Evolutionary conservation across 1,284 basidiomycete species (phyloP).

Genomic region (Serendipita sp.): DNA sequence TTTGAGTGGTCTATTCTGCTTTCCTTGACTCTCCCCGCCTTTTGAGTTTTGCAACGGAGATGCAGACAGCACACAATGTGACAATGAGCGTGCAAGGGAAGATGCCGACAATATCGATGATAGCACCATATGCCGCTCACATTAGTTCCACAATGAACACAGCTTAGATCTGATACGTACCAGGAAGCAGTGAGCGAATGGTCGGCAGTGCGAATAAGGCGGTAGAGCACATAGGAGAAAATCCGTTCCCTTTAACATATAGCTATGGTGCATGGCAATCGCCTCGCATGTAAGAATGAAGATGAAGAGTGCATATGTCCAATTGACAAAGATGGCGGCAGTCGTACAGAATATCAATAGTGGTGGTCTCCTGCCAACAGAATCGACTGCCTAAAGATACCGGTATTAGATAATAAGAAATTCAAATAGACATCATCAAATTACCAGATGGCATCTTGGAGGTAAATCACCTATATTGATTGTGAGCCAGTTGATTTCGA

Average conservation of each 20-base stretch:
- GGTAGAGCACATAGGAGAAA: neutral
- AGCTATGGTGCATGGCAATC: neutral
- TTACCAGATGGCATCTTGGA: neutral
- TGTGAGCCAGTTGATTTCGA: neutral
- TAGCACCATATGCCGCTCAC: too few relatives aligned
- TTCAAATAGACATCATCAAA: neutral
- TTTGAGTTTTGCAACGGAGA: too few relatives aligned
- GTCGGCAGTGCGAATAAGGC: neutral
- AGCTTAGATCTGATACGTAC: neutral
- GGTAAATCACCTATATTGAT: neutral
- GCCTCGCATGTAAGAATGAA: conserved; percentile 3
- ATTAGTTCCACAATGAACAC: too few relatives aligned
- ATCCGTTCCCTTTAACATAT: neutral
- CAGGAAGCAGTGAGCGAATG: neutral
- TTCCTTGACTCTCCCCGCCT: too few relatives aligned
- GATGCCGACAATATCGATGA: too few relatives aligned
- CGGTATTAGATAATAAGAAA: neutral
- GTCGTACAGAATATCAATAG: neutral
- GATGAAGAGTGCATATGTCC: neutral
- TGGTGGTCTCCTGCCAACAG: neutral
- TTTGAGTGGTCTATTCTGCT: too few relatives aligned
- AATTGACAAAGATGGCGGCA: neutral
- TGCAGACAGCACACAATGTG: too few relatives aligned
- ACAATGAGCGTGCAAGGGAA: too few relatives aligned
- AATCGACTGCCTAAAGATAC: neutral